Evolutionary conservation across 257 asterid species (phyloP).

Genomic region (Ilex aquifolium): DNA sequence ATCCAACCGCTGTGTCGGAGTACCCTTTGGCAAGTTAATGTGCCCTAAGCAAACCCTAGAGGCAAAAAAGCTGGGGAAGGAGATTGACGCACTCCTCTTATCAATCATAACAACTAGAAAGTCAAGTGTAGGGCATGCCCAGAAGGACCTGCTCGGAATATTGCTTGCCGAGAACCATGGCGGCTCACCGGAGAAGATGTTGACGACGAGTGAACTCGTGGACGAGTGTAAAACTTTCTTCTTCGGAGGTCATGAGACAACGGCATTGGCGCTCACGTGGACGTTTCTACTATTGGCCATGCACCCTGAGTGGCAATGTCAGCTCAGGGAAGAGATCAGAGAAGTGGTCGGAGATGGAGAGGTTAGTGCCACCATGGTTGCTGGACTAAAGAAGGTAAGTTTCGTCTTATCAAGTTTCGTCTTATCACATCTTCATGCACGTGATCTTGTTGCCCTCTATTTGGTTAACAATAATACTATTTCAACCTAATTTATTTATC

Average conservation of each 20-base stretch:
- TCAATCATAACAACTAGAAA: constrained; percentile 40
- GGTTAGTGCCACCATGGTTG: constrained; percentile 49
- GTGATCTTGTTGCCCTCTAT: no score
- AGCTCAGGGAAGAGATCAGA: constrained; percentile 62
- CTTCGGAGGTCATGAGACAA: constrained; percentile 91
- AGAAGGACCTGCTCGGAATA: constrained; percentile 55
- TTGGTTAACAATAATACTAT: no score
- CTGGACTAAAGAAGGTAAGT: constrained; percentile 66
- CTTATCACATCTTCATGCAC: no score
- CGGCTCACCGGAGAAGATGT: background rate
- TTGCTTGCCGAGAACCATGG: constrained; percentile 36
- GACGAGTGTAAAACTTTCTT: constrained; percentile 84
- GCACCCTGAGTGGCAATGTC: constrained; percentile 67
- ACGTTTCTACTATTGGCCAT: constrained; percentile 57
- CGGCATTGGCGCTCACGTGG: constrained; percentile 78
- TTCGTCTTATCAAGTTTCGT: background rate
- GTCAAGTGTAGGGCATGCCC: background rate
- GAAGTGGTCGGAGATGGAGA: constrained; percentile 48
- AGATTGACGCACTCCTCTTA: constrained; percentile 48
- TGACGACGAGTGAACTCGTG: no score
- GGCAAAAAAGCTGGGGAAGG: constrained; percentile 57
- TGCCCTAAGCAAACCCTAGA: constrained; percentile 41
- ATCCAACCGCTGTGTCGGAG: constrained; percentile 75
- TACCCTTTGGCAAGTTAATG: constrained; percentile 58
- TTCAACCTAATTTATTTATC: no score